Evolutionary conservation across 164 flowering plant genomes (phyloP).

Genomic region (Magnolia sinica): DNA sequence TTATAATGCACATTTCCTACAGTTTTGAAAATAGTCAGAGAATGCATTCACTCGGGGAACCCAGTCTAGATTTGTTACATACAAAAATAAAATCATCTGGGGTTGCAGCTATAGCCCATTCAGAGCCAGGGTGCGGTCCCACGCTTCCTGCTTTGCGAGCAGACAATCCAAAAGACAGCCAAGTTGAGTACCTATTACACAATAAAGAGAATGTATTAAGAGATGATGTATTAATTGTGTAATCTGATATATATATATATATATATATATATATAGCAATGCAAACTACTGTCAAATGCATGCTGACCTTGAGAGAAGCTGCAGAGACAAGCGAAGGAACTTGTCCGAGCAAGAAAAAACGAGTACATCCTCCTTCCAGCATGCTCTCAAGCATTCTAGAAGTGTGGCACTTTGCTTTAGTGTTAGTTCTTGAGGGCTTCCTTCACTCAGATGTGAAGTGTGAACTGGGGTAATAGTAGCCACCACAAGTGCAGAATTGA

Average conservation of each 20-base stretch:
- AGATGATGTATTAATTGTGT: background rate
- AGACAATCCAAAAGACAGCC: slow-evolving; percentile 76
- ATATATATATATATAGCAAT: background rate
- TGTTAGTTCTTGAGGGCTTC: slow-evolving; percentile 35
- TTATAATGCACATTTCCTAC: background rate
- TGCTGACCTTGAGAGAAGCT: slow-evolving; percentile 83
- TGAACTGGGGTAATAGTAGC: slow-evolving; percentile 52
- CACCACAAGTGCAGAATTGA: slow-evolving; percentile 66
- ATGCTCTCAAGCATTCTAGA: slow-evolving; percentile 76
- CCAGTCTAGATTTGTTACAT: slow-evolving; percentile 18
- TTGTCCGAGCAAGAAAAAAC: slow-evolving; percentile 80
- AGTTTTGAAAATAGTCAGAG: background rate
- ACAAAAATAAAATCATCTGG: slow-evolving; percentile 87
- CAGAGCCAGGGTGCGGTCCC: slow-evolving; percentile 49
- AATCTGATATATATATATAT: background rate
- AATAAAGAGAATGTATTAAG: slow-evolving; percentile 2
- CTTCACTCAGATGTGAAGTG: slow-evolving; percentile 31
- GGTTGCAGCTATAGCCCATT: slow-evolving; percentile 78
- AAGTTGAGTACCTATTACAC: slow-evolving; percentile 58
- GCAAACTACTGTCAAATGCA: slow-evolving; percentile 5
- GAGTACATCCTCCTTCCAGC: slow-evolving; percentile 93
- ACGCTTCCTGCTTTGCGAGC: slow-evolving; percentile 55
- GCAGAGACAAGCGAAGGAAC: slow-evolving; percentile 85
- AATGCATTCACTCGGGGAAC: background rate
- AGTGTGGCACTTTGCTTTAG: slow-evolving; percentile 77